Evolutionary conservation across 169 alveolate genomes (phyloP).

Genomic region (Plasmodium gaboni): DNA sequence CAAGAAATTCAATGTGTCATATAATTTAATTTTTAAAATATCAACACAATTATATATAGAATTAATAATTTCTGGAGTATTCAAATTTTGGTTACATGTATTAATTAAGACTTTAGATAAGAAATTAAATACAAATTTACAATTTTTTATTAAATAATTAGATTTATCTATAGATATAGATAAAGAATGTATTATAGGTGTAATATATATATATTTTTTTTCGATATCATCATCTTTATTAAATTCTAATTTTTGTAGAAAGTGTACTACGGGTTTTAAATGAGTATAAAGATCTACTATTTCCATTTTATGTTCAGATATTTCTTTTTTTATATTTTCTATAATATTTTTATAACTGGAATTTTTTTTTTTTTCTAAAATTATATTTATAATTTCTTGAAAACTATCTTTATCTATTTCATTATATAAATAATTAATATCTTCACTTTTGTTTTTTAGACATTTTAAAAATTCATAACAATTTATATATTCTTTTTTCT

Average conservation of each 20-base stretch:
- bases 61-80: slow-evolving; percentile 66
- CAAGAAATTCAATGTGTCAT: slow-evolving; percentile 42
- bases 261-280: slow-evolving; percentile 60
- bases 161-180: slow-evolving; percentile 58
- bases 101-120: slow-evolving; percentile 58
- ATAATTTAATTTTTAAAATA: slow-evolving; percentile 39
- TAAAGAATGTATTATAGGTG: slow-evolving; percentile 61
- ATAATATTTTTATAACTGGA: slow-evolving; percentile 65
- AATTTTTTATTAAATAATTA: slow-evolving; percentile 46
- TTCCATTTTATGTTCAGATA: slow-evolving; percentile 34
- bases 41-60: slow-evolving; percentile 69
- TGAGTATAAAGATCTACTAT: slow-evolving; percentile 55
- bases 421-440: slow-evolving; percentile 38
- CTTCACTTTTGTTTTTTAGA: slow-evolving; percentile 42
- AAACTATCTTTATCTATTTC: slow-evolving; percentile 63
- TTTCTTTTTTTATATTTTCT: slow-evolving; percentile 67
- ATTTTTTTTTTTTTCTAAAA: slow-evolving; percentile 70
- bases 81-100: slow-evolving; percentile 51
- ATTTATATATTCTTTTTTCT: slow-evolving; percentile 36
- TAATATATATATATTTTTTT: slow-evolving; percentile 19
- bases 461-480: slow-evolving; percentile 43
- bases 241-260: slow-evolving; percentile 66
- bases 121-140: slow-evolving; percentile 66
- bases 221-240: slow-evolving; percentile 35
- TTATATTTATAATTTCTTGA: slow-evolving; percentile 37